Evolutionary conservation across 495 filamentous ascomycete species (phyloP).

Genomic region (Aspergillus conjunctus): DNA sequence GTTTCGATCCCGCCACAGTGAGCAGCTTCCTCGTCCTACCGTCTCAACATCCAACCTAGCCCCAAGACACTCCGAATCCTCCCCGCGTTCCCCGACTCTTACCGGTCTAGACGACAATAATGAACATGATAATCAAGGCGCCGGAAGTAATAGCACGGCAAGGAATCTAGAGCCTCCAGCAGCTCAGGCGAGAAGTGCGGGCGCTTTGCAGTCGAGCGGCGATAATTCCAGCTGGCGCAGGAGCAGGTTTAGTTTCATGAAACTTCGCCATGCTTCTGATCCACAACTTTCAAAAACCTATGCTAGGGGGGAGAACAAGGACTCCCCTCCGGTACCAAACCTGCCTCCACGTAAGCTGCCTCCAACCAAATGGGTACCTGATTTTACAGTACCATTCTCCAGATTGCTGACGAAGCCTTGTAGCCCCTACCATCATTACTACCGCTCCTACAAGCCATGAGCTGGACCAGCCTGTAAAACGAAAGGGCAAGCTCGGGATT

Average conservation of each 20-base stretch:
- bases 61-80: conserved; percentile 45
- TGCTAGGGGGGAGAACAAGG: conserved; percentile 61
- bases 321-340: conserved; percentile 67
- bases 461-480: conserved; percentile 52
- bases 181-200: conserved; percentile 18
- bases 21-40: conserved; percentile 45
- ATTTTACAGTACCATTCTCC: not conserved
- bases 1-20: conserved; percentile 41
- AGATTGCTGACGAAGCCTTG: conserved; percentile 4
- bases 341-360: conserved; percentile 66
- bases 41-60: conserved; percentile 34
- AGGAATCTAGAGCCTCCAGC: conserved; percentile 22
- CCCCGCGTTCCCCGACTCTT: conserved; percentile 32
- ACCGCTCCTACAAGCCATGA: conserved; percentile 82
- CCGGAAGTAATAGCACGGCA: conserved; percentile 19
- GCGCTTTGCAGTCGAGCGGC: conserved; percentile 25
- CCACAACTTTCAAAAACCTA: conserved; percentile 85
- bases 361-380: not conserved
- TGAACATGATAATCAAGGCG: conserved; percentile 17
- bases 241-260: conserved; percentile 84
- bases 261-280: conserved; percentile 91
- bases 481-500: conserved; percentile 44
- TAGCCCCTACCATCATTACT: conserved; percentile 89
- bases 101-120: conserved; percentile 25
- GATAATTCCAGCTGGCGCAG: conserved; percentile 37